A percentile compares a stretch with the other conserved stretches of the same genome.
Evolutionary conservation across 2,329 filamentous ascomycete species (phyloP).

Genomic region (Epichloe coenophiala): DNA sequence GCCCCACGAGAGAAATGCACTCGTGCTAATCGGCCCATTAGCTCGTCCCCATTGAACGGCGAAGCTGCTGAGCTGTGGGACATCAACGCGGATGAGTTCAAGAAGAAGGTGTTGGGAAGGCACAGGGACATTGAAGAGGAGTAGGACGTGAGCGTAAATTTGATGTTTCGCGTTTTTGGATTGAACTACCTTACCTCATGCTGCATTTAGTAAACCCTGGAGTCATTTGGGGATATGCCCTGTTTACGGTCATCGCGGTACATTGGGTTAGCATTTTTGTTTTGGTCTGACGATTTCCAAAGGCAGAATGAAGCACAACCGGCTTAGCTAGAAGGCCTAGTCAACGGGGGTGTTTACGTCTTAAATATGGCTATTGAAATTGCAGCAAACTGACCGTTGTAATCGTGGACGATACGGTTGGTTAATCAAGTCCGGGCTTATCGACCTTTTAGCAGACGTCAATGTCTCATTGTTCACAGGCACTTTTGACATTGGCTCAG

Average conservation of each 20-base stretch:
- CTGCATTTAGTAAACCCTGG: slow-evolving; percentile 17
- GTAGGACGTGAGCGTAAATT: slow-evolving; percentile 18
- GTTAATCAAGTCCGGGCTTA: not conserved
- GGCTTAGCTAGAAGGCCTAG: not conserved
- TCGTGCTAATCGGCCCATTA: slow-evolving; percentile 22
- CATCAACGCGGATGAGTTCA: slow-evolving; percentile 73
- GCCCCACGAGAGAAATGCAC: not conserved
- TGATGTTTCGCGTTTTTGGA: slow-evolving; percentile 1
- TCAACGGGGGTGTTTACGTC: not conserved
- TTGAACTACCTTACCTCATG: slow-evolving; percentile 12
- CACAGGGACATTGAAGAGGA: slow-evolving; percentile 54
- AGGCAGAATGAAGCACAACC: slow-evolving; percentile 3
- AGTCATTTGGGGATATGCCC: slow-evolving; percentile 23
- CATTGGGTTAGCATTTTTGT: slow-evolving; percentile 16
- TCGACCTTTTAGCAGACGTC: not conserved
- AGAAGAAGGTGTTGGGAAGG: slow-evolving; percentile 54
- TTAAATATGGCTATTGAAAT: not conserved
- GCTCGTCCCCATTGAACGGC: slow-evolving; percentile 85
- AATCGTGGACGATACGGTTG: not conserved
- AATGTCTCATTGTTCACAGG: not conserved
- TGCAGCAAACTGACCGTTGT: not conserved
- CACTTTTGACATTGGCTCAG: not conserved
- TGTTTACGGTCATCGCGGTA: slow-evolving; percentile 14
- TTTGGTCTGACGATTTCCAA: slow-evolving; percentile 9
- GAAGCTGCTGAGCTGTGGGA: slow-evolving; percentile 96